Evolutionary conservation across 768 basidiomycete genomes (phyloP), one percentile per base, ranked within the genome.

Genomic region (Serpula lacrymans): DNA sequence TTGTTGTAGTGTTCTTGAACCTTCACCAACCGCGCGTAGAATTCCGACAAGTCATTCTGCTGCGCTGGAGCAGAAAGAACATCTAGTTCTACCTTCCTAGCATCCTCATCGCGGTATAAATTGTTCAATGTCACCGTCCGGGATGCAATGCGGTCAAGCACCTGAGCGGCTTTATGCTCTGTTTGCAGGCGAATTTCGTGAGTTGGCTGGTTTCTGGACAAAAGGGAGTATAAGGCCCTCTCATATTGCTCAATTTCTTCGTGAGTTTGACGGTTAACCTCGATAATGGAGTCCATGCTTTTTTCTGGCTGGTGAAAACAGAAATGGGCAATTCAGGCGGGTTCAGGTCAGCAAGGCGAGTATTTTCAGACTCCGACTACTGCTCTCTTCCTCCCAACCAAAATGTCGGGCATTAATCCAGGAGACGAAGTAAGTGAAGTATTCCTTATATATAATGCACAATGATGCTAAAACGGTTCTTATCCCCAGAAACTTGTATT

Each of bases 1-100:
- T 90, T 90, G 68, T 76, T 78, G 75, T 98, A 84, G 77, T 95
- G 91, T 60, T 94, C 92, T 70, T 94, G 90, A 65, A 98, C 82
- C 78, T 88, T 92, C 59, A 81, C 84, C 74, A 98, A 83, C 70
- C 96, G 84, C 63, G 84, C 72, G 70, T 99, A 98, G 71, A 99
- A 99, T 64, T 95, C 91, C 34, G 84, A 82, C 37, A 98, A 74
- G 65, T 97, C 79, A 64, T 80, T 77, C 34, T 75, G 75, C 51
- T 77, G 73, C 4, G 67, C 46, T 12, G 79, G 65, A 9, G 76
- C 70, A 26, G 86, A 84, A 5, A 90, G 64, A 10, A 71, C 50
- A 30, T 82, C 72, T 12, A 81, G 65, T 59, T 91, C 88, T n/a
- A 69, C 63, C 43, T 80, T 82, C 48, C 86, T 72, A 12, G 75